These are phyloP conservation scores for Microbotryum lychnidis-dioicae DNA, from an alignment of 1,284 basidiomycete species.

Conservation along the genomic window DNA sequence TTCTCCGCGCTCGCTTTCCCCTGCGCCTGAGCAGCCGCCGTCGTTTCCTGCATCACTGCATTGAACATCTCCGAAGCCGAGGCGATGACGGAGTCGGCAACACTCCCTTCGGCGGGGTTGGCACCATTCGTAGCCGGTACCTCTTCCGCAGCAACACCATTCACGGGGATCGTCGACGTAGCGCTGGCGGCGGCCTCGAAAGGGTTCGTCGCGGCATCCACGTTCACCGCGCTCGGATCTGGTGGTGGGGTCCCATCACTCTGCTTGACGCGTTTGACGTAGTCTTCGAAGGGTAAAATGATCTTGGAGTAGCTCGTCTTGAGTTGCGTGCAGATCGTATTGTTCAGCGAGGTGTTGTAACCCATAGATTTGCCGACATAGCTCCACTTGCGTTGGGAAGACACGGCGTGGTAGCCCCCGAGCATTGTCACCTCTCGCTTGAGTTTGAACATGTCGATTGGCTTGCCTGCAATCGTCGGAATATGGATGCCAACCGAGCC, in stretches of 20 bases:
- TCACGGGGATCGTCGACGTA: too few relatives aligned
- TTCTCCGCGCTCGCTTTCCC: too few relatives aligned
- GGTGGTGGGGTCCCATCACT: constrained; percentile 16
- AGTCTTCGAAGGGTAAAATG: constrained; percentile 89
- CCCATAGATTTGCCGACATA: constrained; percentile 31
- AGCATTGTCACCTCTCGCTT: constrained; percentile 66
- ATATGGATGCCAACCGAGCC: constrained; percentile 74
- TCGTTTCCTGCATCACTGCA: too few relatives aligned
- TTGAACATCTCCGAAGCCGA: too few relatives aligned
- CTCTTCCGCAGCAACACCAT: too few relatives aligned
- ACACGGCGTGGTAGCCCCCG: constrained; percentile 76
- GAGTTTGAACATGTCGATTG: constrained; percentile 85
- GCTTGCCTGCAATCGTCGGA: constrained; percentile 83
- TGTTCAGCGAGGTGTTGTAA: constrained; percentile 38
- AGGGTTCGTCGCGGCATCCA: constrained; percentile 2
- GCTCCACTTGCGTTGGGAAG: constrained; percentile 31
- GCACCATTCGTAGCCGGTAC: too few relatives aligned
- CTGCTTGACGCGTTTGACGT: constrained; percentile 49
- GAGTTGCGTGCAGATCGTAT: constrained; percentile 74
- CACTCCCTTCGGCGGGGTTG: too few relatives aligned
- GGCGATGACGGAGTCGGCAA: too few relatives aligned
- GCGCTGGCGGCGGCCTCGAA: too few relatives aligned
- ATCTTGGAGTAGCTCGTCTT: constrained; percentile 83
- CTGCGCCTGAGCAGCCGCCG: too few relatives aligned
- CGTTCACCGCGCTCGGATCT: constrained; percentile 18